Evolutionary conservation across 2,329 filamentous ascomycete species (phyloP).

Genomic region (Fusarium armeniacum): DNA sequence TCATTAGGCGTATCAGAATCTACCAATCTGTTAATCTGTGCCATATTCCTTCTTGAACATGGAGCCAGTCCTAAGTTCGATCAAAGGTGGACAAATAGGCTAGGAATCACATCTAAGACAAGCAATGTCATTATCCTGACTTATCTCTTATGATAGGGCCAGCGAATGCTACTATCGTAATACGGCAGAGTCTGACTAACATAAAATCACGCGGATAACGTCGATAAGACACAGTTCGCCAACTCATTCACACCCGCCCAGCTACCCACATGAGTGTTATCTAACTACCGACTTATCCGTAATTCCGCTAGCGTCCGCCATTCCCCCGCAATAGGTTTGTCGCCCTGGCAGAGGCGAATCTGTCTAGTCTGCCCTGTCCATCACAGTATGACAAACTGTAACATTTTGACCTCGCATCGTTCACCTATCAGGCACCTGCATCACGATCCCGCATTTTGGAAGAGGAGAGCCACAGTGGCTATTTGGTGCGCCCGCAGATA

Average conservation of each 20-base stretch:
- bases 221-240: neutral
- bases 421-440: no score
- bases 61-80: no score
- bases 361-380: no score
- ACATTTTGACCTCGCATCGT: neutral
- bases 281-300: neutral
- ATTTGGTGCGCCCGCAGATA: neutral
- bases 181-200: neutral
- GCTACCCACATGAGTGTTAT: neutral
- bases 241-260: no score
- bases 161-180: accelerated
- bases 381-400: neutral
- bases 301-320: neutral
- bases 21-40: no score
- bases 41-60: no score
- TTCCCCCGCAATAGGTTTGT: neutral
- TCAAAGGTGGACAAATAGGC: no score
- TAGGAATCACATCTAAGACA: no score
- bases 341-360: neutral
- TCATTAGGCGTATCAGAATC: no score
- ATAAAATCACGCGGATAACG: neutral
- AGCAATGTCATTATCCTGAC: neutral
- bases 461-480: neutral
- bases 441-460: neutral
- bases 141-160: neutral